Percentiles rank a stretch among this genome's conserved stretches.
Conservation (phyloP, 306 rosid genomes). For the Elaeagnus macrophylla region DNA sequence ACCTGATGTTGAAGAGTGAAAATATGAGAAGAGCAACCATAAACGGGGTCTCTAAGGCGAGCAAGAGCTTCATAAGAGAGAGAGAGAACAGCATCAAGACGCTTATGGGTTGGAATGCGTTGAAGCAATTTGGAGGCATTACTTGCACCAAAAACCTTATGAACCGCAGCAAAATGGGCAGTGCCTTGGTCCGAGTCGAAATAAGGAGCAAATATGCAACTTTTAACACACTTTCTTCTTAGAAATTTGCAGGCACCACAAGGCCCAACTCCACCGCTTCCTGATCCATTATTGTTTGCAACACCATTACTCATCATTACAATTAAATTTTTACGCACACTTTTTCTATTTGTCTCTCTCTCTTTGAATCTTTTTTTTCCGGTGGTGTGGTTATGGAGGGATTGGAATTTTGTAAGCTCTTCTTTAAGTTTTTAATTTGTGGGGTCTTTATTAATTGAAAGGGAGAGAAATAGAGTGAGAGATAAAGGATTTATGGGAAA, state of each 20-base stretch:
- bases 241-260: slow-evolving; percentile 96
- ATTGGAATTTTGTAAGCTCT: not conserved
- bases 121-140: slow-evolving; percentile 80
- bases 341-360: not conserved
- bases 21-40: slow-evolving; percentile 75
- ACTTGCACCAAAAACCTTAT: slow-evolving; percentile 95
- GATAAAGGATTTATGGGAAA: too few relatives aligned
- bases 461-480: too few relatives aligned
- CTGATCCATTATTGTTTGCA: not conserved
- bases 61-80: slow-evolving; percentile 79
- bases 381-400: too few relatives aligned
- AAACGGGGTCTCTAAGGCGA: slow-evolving; percentile 79
- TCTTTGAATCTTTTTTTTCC: too few relatives aligned
- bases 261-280: slow-evolving; percentile 41
- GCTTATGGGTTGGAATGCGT: slow-evolving; percentile 45
- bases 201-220: slow-evolving; percentile 84
- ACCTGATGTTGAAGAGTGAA: slow-evolving; percentile 93
- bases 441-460: not conserved
- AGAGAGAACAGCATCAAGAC: slow-evolving; percentile 70
- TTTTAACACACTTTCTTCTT: slow-evolving; percentile 67
- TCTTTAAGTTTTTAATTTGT: not conserved
- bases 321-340: too few relatives aligned
- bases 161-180: slow-evolving; percentile 83
- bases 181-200: slow-evolving; percentile 82
- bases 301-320: too few relatives aligned